Conservation (phyloP, 2,329 filamentous ascomycete genomes). For the Beauveria sp. region DNA sequence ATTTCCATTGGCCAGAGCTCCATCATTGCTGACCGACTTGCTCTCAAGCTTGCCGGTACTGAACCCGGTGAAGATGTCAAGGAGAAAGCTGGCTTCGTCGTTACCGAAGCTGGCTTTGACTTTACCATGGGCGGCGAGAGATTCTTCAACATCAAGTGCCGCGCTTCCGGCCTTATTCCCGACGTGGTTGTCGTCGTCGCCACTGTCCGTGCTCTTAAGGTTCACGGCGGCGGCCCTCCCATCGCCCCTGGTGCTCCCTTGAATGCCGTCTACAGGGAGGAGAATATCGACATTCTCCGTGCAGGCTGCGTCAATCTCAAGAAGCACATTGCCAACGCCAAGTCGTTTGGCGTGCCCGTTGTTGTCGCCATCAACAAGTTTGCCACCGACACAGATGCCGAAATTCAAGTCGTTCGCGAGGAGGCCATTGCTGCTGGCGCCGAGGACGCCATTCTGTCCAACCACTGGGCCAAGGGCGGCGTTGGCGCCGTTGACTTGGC, state of each 20-base stretch:
- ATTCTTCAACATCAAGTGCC: slow-evolving; percentile 99
- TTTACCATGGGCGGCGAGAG: slow-evolving; percentile 99
- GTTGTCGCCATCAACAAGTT: slow-evolving; percentile 98
- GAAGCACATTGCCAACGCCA: slow-evolving; percentile 92
- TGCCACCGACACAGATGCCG: slow-evolving; percentile 84
- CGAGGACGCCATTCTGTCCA: slow-evolving; percentile 85
- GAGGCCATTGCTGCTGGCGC: slow-evolving; percentile 88
- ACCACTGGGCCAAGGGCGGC: slow-evolving; percentile 96
- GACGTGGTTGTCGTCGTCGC: slow-evolving; percentile 94
- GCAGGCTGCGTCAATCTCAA: slow-evolving; percentile 87
- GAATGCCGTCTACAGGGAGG: slow-evolving; percentile 81
- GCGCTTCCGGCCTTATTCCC: slow-evolving; percentile 83
- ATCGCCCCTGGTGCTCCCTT: slow-evolving; percentile 81
- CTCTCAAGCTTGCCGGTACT: slow-evolving; percentile 89
- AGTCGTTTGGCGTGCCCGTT: slow-evolving; percentile 81
- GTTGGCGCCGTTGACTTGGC: slow-evolving; percentile 84
- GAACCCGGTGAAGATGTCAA: slow-evolving; percentile 82
- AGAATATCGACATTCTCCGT: slow-evolving; percentile 87
- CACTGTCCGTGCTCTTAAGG: slow-evolving; percentile 91
- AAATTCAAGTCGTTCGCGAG: slow-evolving; percentile 81
- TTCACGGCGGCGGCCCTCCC: slow-evolving; percentile 92
- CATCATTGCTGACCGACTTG: slow-evolving; percentile 89
- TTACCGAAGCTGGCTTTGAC: slow-evolving; percentile 96
- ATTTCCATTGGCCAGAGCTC: slow-evolving; percentile 97
- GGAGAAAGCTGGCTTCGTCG: slow-evolving; percentile 80